Conservation (phyloP, 148 eudicot genomes). For the Spergularia marina region DNA sequence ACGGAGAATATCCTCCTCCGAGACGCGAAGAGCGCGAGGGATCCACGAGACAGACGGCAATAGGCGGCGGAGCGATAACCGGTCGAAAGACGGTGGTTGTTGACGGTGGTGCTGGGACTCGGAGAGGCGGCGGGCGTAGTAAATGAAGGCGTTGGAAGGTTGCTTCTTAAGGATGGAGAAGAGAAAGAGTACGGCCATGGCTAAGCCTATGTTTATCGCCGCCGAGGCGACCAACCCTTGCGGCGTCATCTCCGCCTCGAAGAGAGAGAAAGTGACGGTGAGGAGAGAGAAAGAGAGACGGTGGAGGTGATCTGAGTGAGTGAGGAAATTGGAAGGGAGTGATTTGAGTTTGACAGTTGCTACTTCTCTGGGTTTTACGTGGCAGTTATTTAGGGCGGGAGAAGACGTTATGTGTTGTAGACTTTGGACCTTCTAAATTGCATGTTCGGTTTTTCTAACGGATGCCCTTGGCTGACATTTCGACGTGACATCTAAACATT, state of each 20-base stretch:
- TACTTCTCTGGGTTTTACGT: not conserved
- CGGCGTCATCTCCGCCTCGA: conserved; percentile 40
- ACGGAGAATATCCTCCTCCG: conserved; percentile 59
- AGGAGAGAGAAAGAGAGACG: not conserved
- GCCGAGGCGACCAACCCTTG: conserved; percentile 68
- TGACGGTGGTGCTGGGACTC: conserved; percentile 6
- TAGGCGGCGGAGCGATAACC: conserved; percentile 39
- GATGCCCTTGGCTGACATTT: too few species aligned
- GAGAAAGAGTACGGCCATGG: conserved; percentile 55
- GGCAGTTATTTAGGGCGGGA: conserved; percentile 16
- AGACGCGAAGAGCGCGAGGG: conserved; percentile 46
- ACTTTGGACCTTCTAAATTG: too few species aligned
- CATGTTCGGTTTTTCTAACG: too few species aligned
- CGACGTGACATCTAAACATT: too few species aligned
- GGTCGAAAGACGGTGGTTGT: conserved; percentile 27
- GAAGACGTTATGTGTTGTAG: not conserved
- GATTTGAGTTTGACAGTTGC: not conserved
- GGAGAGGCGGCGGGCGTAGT: conserved; percentile 77
- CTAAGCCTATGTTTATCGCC: conserved; percentile 70
- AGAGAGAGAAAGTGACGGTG: not conserved
- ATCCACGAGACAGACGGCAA: conserved; percentile 68
- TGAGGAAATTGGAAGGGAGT: too few species aligned
- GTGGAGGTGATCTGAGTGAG: not conserved
- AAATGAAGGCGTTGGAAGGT: conserved; percentile 59
- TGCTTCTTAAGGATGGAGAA: conserved; percentile 71